phyloP scores from a whole-genome alignment of 805 yeast species.

The Ogataea sp. region DNA sequence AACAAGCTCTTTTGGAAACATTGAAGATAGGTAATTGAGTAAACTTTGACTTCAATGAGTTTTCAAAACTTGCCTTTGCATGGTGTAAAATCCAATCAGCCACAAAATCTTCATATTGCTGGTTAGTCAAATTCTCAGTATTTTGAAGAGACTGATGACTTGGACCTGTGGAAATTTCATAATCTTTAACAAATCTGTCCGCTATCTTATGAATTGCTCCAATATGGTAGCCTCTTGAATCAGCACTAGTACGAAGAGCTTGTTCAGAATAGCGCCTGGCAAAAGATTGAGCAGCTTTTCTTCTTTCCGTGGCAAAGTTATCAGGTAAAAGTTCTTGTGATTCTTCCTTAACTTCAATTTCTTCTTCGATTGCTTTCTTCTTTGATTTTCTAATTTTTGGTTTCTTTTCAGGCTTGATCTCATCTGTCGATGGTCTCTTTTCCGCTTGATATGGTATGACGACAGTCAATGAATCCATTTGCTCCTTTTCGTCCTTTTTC shows the following conservation, averaged over 20 bases:
- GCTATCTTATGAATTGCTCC: neutral
- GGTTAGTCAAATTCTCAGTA: neutral
- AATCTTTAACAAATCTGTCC: neutral
- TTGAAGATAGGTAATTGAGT: constrained; percentile 13
- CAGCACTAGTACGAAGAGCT: neutral
- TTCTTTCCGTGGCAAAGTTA: neutral
- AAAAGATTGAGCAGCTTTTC: neutral
- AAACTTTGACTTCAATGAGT: neutral
- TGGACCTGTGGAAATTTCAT: neutral
- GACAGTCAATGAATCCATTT: constrained; percentile 11
- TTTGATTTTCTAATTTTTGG: neutral
- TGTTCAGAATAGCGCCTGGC: neutral
- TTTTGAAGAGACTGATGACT: neutral
- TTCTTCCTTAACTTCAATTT: too few relatives aligned
- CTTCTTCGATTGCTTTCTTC: neutral
- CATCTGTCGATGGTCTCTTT: too few relatives aligned
- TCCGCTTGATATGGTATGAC: constrained; percentile 8
- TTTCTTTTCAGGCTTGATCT: neutral
- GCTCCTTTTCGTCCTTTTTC: constrained; percentile 1
- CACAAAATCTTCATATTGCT: constrained; percentile 6
- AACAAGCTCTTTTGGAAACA: constrained; percentile 35
- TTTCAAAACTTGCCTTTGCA: constrained; percentile 5
- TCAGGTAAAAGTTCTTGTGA: too few relatives aligned
- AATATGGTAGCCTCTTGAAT: neutral
- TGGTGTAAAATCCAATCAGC: constrained; percentile 12